phyloP scores from a whole-genome alignment of 2,329 filamentous ascomycete species.

The Arthrobotrys pseudoclavata region DNA sequence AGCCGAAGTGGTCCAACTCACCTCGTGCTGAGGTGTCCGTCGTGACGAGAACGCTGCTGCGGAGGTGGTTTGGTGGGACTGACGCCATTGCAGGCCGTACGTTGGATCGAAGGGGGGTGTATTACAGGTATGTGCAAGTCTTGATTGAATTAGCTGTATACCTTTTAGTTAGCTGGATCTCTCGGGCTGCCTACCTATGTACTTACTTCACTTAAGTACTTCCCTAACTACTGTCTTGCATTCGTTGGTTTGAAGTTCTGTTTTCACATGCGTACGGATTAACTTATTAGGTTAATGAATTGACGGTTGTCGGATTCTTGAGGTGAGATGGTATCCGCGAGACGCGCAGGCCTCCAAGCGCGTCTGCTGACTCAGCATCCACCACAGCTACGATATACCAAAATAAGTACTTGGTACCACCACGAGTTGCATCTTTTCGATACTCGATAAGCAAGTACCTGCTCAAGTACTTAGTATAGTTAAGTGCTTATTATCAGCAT shows the following conservation, averaged over 20 bases:
- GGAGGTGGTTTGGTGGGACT: background rate
- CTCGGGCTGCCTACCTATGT: background rate
- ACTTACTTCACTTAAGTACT: background rate
- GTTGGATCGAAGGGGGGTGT: background rate
- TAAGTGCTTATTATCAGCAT: too few species aligned
- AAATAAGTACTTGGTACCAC: too few species aligned
- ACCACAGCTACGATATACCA: background rate
- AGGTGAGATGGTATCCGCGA: slow-evolving; percentile 9
- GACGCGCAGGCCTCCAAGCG: background rate
- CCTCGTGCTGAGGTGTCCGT: slow-evolving; percentile 32
- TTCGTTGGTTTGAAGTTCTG: background rate
- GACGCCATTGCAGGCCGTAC: background rate
- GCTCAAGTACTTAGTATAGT: too few species aligned
- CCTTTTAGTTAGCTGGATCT: background rate
- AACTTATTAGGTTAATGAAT: too few species aligned
- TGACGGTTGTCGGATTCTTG: background rate
- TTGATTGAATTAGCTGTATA: too few species aligned
- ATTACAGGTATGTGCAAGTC: background rate
- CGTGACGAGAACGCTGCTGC: slow-evolving; percentile 6
- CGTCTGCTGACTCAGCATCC: slow-evolving; percentile 22
- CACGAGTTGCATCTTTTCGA: too few species aligned
- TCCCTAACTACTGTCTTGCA: background rate
- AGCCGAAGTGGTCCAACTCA: slow-evolving; percentile 30
- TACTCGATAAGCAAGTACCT: too few species aligned
- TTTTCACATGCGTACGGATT: too few species aligned